A percentile compares a stretch with the other conserved stretches of the same genome.
These are phyloP conservation scores for Basidiobolus meristosporus DNA, from an alignment of 371 early-diverging fungal genomes.

Conservation along the genomic window DNA sequence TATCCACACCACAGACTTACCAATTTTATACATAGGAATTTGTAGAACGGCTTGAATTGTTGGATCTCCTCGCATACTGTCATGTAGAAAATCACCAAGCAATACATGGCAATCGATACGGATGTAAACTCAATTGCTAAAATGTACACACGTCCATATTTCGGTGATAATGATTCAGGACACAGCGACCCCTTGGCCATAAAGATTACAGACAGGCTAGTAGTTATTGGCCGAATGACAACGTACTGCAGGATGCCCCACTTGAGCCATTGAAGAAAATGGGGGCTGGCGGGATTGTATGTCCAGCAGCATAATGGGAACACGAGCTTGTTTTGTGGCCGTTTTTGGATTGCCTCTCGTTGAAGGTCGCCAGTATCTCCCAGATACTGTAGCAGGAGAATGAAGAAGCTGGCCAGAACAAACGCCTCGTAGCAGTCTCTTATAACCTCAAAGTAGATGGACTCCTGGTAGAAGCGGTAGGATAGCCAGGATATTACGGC, in stretches of 20 bases:
- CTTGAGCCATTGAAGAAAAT: constrained; percentile 25
- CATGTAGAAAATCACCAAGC: constrained; percentile 24
- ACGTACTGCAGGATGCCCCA: constrained; percentile 42
- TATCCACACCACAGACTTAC: constrained; percentile 1
- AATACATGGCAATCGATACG: constrained; percentile 11
- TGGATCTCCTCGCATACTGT: constrained; percentile 14
- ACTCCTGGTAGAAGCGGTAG: constrained; percentile 32
- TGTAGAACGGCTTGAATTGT: constrained; percentile 10
- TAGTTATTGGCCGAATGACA: constrained; percentile 26
- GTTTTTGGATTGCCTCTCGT: constrained; percentile 8
- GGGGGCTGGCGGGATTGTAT: constrained; percentile 31
- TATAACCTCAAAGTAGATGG: constrained; percentile 35
- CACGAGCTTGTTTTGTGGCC: constrained; percentile 16
- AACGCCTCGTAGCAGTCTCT: constrained; percentile 55
- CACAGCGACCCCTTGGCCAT: constrained; percentile 24
- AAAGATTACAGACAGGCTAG: constrained; percentile 29
- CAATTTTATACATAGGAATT: constrained; percentile 14
- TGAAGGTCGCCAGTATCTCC: constrained; percentile 17
- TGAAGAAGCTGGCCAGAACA: constrained; percentile 31
- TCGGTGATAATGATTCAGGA: constrained; percentile 20
- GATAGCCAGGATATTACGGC: constrained; percentile 33
- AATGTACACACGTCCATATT: constrained; percentile 31
- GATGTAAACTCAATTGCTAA: constrained; percentile 11
- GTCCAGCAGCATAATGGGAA: constrained; percentile 38
- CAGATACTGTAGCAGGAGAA: constrained; percentile 28